Percentiles rank a stretch among this genome's conserved stretches.
phyloP scores from a whole-genome alignment of 2,329 filamentous ascomycete genomes.

The Sarocladiaceae sp. region DNA sequence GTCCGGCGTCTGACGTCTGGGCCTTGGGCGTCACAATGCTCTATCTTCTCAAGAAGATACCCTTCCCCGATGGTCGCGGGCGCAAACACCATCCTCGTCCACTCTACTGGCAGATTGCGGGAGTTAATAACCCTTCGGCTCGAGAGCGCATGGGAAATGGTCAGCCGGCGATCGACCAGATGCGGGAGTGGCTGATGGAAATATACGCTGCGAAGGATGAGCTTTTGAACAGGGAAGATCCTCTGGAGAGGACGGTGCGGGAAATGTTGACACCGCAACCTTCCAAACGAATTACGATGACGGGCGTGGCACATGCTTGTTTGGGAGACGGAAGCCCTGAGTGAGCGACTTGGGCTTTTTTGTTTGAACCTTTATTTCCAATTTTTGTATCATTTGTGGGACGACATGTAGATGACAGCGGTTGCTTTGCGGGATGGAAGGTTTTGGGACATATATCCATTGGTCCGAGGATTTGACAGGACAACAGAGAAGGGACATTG shows the following conservation, averaged over 20 bases:
- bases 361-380: not conserved
- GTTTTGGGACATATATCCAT: not conserved
- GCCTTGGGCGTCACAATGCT: conserved; percentile 58
- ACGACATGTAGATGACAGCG: not conserved
- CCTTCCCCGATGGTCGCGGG: conserved; percentile 49
- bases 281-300: conserved; percentile 49
- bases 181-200: conserved; percentile 54
- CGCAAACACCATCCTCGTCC: conserved; percentile 43
- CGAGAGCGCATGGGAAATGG: conserved; percentile 31
- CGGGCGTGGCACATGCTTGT: conserved; percentile 14
- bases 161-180: conserved; percentile 42
- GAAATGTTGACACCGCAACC: conserved; percentile 52
- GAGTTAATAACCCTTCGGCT: conserved; percentile 40
- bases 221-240: conserved; percentile 39
- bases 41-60: conserved; percentile 52
- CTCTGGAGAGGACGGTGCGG: conserved; percentile 45
- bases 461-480: no score
- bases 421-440: not conserved
- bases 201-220: conserved; percentile 42
- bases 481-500: no score
- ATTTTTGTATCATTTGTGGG: not conserved
- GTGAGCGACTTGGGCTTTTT: not conserved
- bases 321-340: not conserved
- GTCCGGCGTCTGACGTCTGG: conserved; percentile 54
- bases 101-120: conserved; percentile 56